Conservation (phyloP, 2,329 filamentous ascomycete genomes). For the Colletotrichum salicis region DNA sequence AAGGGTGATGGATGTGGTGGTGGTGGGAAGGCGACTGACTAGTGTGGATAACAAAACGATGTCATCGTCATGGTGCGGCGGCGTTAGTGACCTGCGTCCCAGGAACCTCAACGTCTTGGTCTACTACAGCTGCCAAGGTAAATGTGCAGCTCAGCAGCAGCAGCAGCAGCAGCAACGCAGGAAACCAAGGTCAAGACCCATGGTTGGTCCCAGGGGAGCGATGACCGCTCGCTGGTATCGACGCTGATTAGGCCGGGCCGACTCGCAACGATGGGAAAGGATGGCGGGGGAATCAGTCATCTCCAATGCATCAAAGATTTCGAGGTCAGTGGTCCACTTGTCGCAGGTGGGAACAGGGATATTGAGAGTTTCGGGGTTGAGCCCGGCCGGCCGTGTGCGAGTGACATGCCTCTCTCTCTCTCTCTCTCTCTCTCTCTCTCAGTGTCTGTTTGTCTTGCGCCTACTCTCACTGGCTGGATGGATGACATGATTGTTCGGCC, state of each 20-base stretch:
- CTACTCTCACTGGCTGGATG: neutral
- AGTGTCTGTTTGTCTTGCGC: neutral
- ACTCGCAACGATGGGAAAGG: conserved; percentile 2
- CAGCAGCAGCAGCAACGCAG: neutral
- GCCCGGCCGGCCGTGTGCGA: neutral
- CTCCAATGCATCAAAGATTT: neutral
- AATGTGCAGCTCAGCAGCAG: neutral
- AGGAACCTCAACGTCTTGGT: too few relatives aligned
- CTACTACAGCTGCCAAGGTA: neutral
- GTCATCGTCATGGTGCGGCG: conserved; percentile 27
- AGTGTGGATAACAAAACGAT: conserved; percentile 22
- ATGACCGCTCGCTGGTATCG: conserved; percentile 16
- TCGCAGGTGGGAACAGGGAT: neutral
- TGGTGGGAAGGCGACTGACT: neutral
- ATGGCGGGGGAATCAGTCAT: neutral
- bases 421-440: neutral
- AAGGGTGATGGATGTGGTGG: neutral
- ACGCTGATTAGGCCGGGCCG: conserved; percentile 27
- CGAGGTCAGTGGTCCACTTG: neutral
- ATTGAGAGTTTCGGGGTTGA: conserved; percentile 5
- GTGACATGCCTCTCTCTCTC: neutral
- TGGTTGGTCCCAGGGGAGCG: neutral
- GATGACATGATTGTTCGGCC: neutral
- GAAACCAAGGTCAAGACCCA: neutral
- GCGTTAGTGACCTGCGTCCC: neutral